A percentile compares a stretch with the other conserved stretches of the same genome.
These are phyloP conservation scores for Graphilbum ipis-grandicollis DNA, from an alignment of 2,329 filamentous ascomycete species.

Conservation along the genomic window DNA sequence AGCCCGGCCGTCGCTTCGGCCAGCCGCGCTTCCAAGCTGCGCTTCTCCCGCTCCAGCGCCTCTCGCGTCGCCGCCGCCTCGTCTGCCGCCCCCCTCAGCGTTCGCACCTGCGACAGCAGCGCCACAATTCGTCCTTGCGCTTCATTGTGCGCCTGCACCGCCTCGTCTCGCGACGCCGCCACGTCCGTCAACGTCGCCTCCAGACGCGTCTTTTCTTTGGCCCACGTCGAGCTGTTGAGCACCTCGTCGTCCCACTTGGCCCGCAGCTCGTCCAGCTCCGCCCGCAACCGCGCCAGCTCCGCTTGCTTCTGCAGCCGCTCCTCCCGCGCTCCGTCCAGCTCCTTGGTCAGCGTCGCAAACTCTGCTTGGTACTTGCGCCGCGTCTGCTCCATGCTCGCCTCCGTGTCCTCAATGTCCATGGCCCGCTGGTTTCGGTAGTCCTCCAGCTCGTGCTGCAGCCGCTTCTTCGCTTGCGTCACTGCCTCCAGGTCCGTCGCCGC, in stretches of 20 bases:
- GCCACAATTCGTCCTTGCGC: slow-evolving; percentile 86
- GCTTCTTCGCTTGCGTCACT: slow-evolving; percentile 76
- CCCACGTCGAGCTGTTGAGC: slow-evolving; percentile 93
- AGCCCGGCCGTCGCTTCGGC: slow-evolving; percentile 76
- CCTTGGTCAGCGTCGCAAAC: slow-evolving; percentile 73
- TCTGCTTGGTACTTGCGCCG: slow-evolving; percentile 94
- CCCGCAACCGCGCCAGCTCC: slow-evolving; percentile 75
- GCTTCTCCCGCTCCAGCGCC: slow-evolving; percentile 72
- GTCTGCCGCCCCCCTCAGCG: slow-evolving; percentile 67
- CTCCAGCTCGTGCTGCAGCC: slow-evolving; percentile 90
- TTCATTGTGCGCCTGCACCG: slow-evolving; percentile 82
- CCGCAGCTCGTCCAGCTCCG: slow-evolving; percentile 86
- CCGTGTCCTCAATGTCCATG: slow-evolving; percentile 94
- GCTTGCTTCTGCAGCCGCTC: slow-evolving; percentile 72
- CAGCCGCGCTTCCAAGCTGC: slow-evolving; percentile 66
- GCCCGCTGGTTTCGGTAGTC: slow-evolving; percentile 91
- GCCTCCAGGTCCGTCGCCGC: slow-evolving; percentile 76
- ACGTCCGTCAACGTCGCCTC: slow-evolving; percentile 82
- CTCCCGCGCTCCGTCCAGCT: slow-evolving; percentile 85
- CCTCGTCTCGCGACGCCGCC: slow-evolving; percentile 82
- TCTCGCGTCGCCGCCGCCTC: slow-evolving; percentile 78
- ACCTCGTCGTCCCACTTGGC: slow-evolving; percentile 98
- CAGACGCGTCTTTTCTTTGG: slow-evolving; percentile 87
- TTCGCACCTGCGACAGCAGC: slow-evolving; percentile 75
- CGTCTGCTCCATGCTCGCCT: slow-evolving; percentile 89